Evolutionary conservation across 139 green algal species (phyloP), one percentile per base, ranked within the genome.

Genomic region (Picochlorum sp.): DNA sequence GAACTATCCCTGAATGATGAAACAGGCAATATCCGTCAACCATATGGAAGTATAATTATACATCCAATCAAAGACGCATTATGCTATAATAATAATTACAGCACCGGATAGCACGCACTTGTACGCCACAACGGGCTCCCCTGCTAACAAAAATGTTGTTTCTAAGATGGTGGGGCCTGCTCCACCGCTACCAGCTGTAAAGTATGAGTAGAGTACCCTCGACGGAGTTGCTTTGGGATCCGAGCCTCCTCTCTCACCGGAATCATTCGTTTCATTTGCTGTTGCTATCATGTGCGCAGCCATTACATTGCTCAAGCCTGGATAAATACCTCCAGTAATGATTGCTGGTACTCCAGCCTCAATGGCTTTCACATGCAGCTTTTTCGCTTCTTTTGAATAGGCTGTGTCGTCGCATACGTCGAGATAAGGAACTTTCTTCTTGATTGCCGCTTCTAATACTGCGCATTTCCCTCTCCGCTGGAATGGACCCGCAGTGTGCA

Each of bases 371-470:
- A 68, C 55, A 31, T 78, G 56, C 24, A 85, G 80, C 6, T 31
- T 31, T 50, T 86, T 88, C 18, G 78, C 71, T 2, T 54, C 55
- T 50, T 64, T 55, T 2, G 78, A 64, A 47, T 71, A 78, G 5
- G 73, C 66, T 22, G 77, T 68, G 67, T 97, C 92, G 59, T 98
- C 92, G 44, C 87, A 96, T 5, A 98, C 86, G 64, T 98, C 92
- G 33, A 98, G 69, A 67, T 98, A 98, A 0, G 85, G 73, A 18
- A 75, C 83, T 1, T 71, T 67, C 1, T 58, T 62, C 0, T 71
- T 72, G 0, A 97, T 87, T n/a, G 76, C 75, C 14, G 87, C 81
- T 49, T 95, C 81, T 33, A 96, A 63, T 71, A 85, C 60, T 7
- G 18, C n/a, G 30, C 40, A 63, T 22, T 50, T 22, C 36, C 30